A percentile compares a stretch with the other conserved stretches of the same genome.
phyloP scores from a whole-genome alignment of 306 rosid genomes.

The Betula pendula region DNA sequence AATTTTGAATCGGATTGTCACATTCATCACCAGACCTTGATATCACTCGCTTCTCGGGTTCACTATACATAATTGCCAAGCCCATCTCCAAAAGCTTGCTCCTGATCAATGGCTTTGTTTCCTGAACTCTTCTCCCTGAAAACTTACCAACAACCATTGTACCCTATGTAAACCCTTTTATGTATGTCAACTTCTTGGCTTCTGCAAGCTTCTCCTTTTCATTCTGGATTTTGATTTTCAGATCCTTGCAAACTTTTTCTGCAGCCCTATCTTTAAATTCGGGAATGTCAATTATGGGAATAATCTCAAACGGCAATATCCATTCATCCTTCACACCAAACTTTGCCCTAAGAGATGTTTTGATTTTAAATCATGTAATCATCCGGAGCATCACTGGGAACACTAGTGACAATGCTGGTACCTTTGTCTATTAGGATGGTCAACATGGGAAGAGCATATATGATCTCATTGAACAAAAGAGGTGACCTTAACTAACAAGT shows the following conservation, averaged over 20 bases:
- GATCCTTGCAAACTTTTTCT: slow-evolving; percentile 69
- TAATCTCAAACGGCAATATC: slow-evolving; percentile 77
- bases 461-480: slow-evolving; percentile 62
- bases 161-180: slow-evolving; percentile 94
- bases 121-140: slow-evolving; percentile 72
- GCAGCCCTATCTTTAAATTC: slow-evolving; percentile 80
- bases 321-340: slow-evolving; percentile 86
- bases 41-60: slow-evolving; percentile 82
- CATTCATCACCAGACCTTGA: slow-evolving; percentile 96
- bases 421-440: slow-evolving; percentile 92
- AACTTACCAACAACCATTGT: slow-evolving; percentile 76
- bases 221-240: slow-evolving; percentile 89
- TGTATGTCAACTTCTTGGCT: slow-evolving; percentile 88
- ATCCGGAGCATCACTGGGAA: slow-evolving; percentile 96
- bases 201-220: slow-evolving; percentile 93
- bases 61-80: slow-evolving; percentile 76
- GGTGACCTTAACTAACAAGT: slow-evolving; percentile 77
- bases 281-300: slow-evolving; percentile 84
- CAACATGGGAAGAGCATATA: slow-evolving; percentile 95
- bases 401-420: slow-evolving; percentile 92
- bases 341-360: slow-evolving; percentile 78
- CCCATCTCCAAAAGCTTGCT: slow-evolving; percentile 73
- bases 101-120: slow-evolving; percentile 77
- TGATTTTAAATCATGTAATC: slow-evolving; percentile 83
- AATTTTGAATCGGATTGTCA: too few species aligned